Evolutionary conservation across 139 green algal species (phyloP).

Genomic region (Pedinophyceae sp.): DNA sequence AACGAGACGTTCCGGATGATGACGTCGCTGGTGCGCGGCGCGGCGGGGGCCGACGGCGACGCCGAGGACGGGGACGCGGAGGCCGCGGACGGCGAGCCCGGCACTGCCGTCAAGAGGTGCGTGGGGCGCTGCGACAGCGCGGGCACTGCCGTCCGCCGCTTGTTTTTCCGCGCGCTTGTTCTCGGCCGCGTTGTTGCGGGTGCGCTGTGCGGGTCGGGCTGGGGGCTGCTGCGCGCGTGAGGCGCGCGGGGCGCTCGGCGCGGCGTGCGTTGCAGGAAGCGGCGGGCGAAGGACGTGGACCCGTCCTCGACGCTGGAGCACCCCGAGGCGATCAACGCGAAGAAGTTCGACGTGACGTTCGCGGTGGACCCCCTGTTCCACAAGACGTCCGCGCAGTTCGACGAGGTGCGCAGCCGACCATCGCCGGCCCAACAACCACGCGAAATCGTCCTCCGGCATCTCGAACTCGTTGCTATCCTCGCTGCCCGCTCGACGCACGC

Average conservation of each 20-base stretch:
- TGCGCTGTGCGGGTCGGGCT: no score
- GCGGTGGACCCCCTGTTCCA: slow-evolving; percentile 67
- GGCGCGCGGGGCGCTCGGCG: no score
- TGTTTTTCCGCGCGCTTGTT: no score
- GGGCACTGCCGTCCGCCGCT: no score
- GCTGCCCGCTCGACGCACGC: no score
- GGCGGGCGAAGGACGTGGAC: background rate
- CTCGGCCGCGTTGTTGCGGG: no score
- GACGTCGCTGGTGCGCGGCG: slow-evolving; percentile 19
- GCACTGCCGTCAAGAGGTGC: no score
- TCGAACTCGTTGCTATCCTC: background rate
- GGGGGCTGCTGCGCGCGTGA: no score
- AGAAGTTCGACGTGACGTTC: slow-evolving; percentile 57
- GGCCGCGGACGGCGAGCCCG: background rate
- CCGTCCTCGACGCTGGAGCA: slow-evolving; percentile 37
- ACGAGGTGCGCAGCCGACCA: slow-evolving; percentile 56
- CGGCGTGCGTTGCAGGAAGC: no score
- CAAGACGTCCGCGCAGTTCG: slow-evolving; percentile 72
- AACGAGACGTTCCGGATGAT: slow-evolving; percentile 60
- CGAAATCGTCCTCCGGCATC: background rate
- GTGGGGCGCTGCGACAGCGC: no score
- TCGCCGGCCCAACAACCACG: background rate
- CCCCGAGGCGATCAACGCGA: slow-evolving; percentile 46
- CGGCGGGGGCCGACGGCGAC: background rate
- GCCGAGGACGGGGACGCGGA: slow-evolving; percentile 3